Conservation (phyloP, 805 yeast species). For the Cyberlindnera nakhonratchasimensis region DNA sequence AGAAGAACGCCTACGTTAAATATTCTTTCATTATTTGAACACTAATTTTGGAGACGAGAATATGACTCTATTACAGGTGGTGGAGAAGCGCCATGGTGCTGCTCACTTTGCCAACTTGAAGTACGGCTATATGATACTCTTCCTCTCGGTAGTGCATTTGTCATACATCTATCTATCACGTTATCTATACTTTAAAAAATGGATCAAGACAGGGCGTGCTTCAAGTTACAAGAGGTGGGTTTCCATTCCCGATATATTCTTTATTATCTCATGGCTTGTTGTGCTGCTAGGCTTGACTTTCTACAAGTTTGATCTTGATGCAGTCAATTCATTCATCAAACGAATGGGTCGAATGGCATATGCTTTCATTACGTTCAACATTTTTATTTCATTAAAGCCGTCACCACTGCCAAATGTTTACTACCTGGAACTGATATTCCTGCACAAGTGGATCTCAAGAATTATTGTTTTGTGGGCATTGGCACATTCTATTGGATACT, state of each 20-base stretch:
- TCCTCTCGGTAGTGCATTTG: conserved; percentile 40
- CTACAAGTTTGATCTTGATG: conserved; percentile 34
- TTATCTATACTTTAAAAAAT: conserved; percentile 31
- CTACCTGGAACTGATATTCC: conserved; percentile 50
- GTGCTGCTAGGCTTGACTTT: conserved; percentile 32
- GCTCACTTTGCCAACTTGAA: conserved; percentile 55
- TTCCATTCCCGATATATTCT: conserved; percentile 33
- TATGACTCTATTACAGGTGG: conserved; percentile 3
- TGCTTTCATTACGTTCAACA: conserved; percentile 53
- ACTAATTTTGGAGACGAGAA: too few relatives aligned
- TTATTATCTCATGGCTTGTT: conserved; percentile 35
- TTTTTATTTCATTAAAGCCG: conserved; percentile 56
- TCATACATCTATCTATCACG: conserved; percentile 33
- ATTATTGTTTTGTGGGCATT: conserved; percentile 43
- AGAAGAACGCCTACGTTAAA: too few relatives aligned
- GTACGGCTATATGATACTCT: conserved; percentile 54
- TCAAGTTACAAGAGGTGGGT: conserved; percentile 32
- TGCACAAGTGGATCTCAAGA: conserved; percentile 75
- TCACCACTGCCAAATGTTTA: conserved; percentile 42
- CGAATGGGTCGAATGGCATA: conserved; percentile 62
- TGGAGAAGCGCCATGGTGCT: conserved; percentile 43
- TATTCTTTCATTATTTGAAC: too few relatives aligned
- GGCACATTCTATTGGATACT: conserved; percentile 52
- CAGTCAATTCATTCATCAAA: conserved; percentile 41
- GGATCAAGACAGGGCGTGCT: conserved; percentile 40